phyloP scores from a whole-genome alignment of 2,329 filamentous ascomycete species.

The Penicillium sp. region DNA sequence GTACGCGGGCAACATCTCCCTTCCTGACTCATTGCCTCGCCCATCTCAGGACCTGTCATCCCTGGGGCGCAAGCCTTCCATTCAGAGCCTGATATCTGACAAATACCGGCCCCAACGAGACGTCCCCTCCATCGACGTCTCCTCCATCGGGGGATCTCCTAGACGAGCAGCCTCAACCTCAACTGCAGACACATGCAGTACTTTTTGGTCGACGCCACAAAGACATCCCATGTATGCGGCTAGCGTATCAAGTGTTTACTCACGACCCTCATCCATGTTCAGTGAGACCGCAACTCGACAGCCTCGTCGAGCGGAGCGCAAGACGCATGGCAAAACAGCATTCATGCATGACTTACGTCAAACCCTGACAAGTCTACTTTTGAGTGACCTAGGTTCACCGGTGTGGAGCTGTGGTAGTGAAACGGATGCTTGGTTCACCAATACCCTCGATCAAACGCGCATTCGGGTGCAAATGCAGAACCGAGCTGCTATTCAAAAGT shows the following conservation, averaged over 20 bases:
- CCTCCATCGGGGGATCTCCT: slow-evolving; percentile 59
- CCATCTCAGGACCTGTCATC: slow-evolving; percentile 37
- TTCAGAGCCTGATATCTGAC: slow-evolving; percentile 68
- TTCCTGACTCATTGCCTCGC: slow-evolving; percentile 31
- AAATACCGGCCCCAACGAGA: slow-evolving; percentile 60
- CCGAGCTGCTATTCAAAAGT: slow-evolving; percentile 38
- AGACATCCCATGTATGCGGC: slow-evolving; percentile 64
- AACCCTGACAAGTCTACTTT: slow-evolving; percentile 74
- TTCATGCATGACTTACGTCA: slow-evolving; percentile 77
- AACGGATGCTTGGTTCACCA: slow-evolving; percentile 80
- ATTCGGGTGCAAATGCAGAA: slow-evolving; percentile 42
- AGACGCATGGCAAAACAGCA: slow-evolving; percentile 66
- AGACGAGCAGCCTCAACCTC: slow-evolving; percentile 65
- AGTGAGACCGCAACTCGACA: slow-evolving; percentile 36
- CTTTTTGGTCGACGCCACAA: slow-evolving; percentile 88
- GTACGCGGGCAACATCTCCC: slow-evolving; percentile 27
- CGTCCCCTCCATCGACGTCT: slow-evolving; percentile 60
- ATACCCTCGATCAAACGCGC: slow-evolving; percentile 51
- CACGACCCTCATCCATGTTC: slow-evolving; percentile 43
- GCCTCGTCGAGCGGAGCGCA: slow-evolving; percentile 36
- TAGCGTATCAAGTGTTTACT: slow-evolving; percentile 57
- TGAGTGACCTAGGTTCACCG: slow-evolving; percentile 85
- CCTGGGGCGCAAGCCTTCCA: slow-evolving; percentile 59
- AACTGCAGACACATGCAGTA: slow-evolving; percentile 71
- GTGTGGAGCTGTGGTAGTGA: slow-evolving; percentile 89